Conservation (phyloP, 306 rosid genomes). For the Lathyrus sativus region DNA sequence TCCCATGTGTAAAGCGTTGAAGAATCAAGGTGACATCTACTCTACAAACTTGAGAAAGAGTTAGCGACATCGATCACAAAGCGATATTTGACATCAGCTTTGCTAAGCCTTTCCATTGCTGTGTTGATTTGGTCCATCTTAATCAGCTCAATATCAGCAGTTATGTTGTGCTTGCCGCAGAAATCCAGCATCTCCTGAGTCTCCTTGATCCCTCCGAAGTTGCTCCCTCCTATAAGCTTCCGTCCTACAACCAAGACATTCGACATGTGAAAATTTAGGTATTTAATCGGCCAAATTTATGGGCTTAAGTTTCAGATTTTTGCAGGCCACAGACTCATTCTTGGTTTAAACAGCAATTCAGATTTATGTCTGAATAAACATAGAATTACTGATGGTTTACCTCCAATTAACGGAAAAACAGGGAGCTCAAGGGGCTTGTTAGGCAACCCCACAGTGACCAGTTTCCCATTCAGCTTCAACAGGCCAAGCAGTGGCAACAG, state of each 20-base stretch:
- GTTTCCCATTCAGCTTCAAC: constrained; percentile 84
- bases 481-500: constrained; percentile 68
- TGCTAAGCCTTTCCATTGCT: constrained; percentile 79
- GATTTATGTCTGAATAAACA: neutral
- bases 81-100: constrained; percentile 80
- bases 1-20: neutral
- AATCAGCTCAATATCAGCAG: constrained; percentile 80
- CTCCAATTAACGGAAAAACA: constrained; percentile 57
- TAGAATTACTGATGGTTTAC: constrained; percentile 43
- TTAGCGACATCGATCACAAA: constrained; percentile 84
- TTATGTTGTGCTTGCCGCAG: constrained; percentile 68
- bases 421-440: constrained; percentile 78
- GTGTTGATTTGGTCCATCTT: constrained; percentile 65
- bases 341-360: neutral
- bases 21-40: neutral
- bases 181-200: constrained; percentile 97
- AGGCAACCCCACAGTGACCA: constrained; percentile 78
- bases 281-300: constrained; percentile 9
- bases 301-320: neutral
- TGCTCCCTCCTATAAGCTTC: constrained; percentile 87
- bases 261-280: constrained; percentile 4
- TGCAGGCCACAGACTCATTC: neutral
- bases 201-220: constrained; percentile 86
- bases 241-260: constrained; percentile 51
- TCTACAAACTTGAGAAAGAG: constrained; percentile 49